Base-by-base conservation (phyloP, 73 alveolate genomes). In the Loxodes magnus region DNA sequence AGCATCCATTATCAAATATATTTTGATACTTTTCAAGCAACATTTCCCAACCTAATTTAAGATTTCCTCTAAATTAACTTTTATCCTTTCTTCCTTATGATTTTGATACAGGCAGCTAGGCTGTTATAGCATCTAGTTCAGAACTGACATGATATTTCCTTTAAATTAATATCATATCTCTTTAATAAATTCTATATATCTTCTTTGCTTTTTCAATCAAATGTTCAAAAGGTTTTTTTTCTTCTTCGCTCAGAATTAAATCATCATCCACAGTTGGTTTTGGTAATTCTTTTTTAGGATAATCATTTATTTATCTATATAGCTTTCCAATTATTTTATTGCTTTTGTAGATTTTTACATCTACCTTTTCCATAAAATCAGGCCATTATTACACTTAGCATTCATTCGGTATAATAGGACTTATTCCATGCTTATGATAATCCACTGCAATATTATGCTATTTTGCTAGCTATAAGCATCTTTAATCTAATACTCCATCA, bases 371-470 rank as follows among this genome's bases (percentile, higher is more conserved):
- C 36, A 51, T 28, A 48, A 57, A 48, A n/a, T 70, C 70, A 0
- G 89, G 89, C 73, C 73, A 74, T 1, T 60, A 37, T 5, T 57
- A 41, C n/a, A 48, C 51, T 57, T 60, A 51, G 37, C 42, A 35
- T 28, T 27, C 35, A 17, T 14, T 34, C 7, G 36, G 49, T 22
- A 38, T 31, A 50, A 15, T 58, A 55, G 62, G 72, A 38, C 43
- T 60, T 41, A 51, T 19, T 14, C 96, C 88, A 37, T 67, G 66
- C 74, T 84, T 84, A 9, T 62, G 63, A 25, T 62, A 72, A 51
- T 84, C 96, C 12, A 84, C 87, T 20, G 90, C 96, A 12, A 48
- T 44, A 19, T 79, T 56, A 29, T 74, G 78, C 41, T 59, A 36
- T 24, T 60, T 51, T 25, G 91, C 69, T 16, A 79, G 53, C 27